These are phyloP conservation scores for Xerocomus minutiporus DNA, from an alignment of 1,284 basidiomycete genomes.

Conservation along the genomic window DNA sequence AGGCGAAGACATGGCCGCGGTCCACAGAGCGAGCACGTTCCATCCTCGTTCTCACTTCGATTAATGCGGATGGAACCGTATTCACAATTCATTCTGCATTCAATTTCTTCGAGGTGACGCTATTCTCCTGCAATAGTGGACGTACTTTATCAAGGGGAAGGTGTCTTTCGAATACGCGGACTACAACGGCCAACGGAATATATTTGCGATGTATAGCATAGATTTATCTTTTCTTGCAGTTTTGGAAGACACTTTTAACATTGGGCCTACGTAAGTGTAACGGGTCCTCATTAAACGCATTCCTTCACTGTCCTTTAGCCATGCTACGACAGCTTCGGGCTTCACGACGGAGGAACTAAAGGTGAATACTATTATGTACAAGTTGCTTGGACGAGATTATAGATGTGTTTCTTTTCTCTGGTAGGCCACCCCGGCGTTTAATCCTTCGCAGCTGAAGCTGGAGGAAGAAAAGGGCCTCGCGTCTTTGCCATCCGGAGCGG, in stretches of 20 bases:
- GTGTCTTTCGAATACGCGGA: too few relatives aligned
- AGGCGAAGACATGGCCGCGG: too few relatives aligned
- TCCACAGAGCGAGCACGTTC: too few relatives aligned
- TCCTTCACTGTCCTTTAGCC: neutral
- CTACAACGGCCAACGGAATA: neutral
- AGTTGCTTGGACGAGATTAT: too few relatives aligned
- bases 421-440: neutral
- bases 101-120: too few relatives aligned
- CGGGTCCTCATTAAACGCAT: neutral
- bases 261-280: neutral
- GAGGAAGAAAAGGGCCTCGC: neutral
- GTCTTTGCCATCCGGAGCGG: neutral
- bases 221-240: neutral
- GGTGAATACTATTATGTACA: neutral
- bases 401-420: neutral
- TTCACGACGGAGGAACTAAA: neutral
- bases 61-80: too few relatives aligned
- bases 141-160: neutral
- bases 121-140: too few relatives aligned
- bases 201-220: neutral
- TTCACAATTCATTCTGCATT: too few relatives aligned
- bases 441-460: neutral
- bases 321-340: neutral
- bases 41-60: too few relatives aligned
- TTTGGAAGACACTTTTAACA: neutral